Evolutionary conservation across 441 rosid species (phyloP), one percentile per base, ranked within the genome.

Genomic region (Gossypium armourianum): DNA sequence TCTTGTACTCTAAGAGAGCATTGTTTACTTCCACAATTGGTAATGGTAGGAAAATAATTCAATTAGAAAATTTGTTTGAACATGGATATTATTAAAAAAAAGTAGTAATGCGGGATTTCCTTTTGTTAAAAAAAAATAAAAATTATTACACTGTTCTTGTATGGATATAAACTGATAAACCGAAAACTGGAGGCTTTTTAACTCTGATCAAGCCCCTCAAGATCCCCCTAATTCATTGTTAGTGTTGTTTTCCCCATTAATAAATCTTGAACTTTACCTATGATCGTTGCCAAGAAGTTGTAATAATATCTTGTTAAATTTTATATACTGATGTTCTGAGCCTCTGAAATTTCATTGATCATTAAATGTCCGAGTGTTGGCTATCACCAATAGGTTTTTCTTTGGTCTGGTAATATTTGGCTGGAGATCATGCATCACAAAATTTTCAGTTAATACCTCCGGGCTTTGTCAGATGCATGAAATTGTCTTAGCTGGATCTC

Each of bases 391-490:
- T 63, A 12, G 19, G 8, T 10, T 63, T 43, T 20, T 19, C 17
- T 43, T 43, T 43, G 53, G 23, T 29, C 8, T 12, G 17, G 29
- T 63, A 63, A 63, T 0, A 63, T 43, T 63, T 40, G 54, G 28
- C 24, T 40, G 55, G 32, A 45, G 36, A 45, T 45, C 20, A 64
- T 12, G 52, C 68, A 20, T 4, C 62, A 23, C n/a, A 20, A 62
- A 43, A 1, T 2, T 21, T 64, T 40, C 55, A 12, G 32, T 45
- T 45, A 43, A 63, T 63, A 20, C 10, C 12, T 21, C 19, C 8
- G 55, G 55, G 68, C 19, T 43, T 45, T 63, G 55, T 53, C 68
- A 20, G 55, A 23, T 49, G 26, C 58, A n/a, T 66, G 58, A 47
- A 23, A 15, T 24, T 49, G 69, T 66, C 21, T 65, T 65, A n/a